Evolutionary conservation across 495 filamentous ascomycete species (phyloP), one percentile per base, ranked within the genome.

Genomic region (Tuber microsphaerosporum): DNA sequence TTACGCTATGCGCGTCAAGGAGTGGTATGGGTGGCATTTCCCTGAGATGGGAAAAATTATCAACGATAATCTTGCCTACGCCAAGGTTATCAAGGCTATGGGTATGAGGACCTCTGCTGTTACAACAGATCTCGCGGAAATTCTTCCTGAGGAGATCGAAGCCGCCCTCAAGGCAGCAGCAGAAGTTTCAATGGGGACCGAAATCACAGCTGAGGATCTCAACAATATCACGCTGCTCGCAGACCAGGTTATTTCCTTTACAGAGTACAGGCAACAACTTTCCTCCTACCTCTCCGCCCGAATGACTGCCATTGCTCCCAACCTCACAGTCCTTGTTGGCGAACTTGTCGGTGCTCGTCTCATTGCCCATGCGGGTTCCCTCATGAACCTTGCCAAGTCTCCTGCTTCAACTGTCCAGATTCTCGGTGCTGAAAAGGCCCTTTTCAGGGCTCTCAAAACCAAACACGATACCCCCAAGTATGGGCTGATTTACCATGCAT

Each of bases 11-110:
- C 88, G 95, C 83, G 94, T 97, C 72, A 97, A 97, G 89, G 95
- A 99, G 85, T 99, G 95, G 95, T 99, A 99, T 81, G 95, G 95
- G 75, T 99, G 95, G 95, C 96, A 98, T 86, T 99, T 98, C 87
- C 95, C 95, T 37, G 95, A 99, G 86, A 88, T 99, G 88, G 94
- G 91, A 76, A 92, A 92, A 84, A 97, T 98, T 83, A 88, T 99
- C 78, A 97, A 97, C 84, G 95, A 99, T 88, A 99, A 99, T 85
- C 85, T 97, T 73, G 96, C 96, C 75, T 98, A 97, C 82, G 88
- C 95, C 73, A 89, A 89, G 71, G 89, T 98, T 71, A 93, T 98
- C 75, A 85, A 94, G 73, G 88, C 89, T 79, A 92, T 97, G 88
- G 95, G 95, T 77, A 91, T 96, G 89, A 90, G 95, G 73, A 86